phyloP scores from a whole-genome alignment of 2,329 filamentous ascomycete genomes.

The Colletotrichum cuscutae region DNA sequence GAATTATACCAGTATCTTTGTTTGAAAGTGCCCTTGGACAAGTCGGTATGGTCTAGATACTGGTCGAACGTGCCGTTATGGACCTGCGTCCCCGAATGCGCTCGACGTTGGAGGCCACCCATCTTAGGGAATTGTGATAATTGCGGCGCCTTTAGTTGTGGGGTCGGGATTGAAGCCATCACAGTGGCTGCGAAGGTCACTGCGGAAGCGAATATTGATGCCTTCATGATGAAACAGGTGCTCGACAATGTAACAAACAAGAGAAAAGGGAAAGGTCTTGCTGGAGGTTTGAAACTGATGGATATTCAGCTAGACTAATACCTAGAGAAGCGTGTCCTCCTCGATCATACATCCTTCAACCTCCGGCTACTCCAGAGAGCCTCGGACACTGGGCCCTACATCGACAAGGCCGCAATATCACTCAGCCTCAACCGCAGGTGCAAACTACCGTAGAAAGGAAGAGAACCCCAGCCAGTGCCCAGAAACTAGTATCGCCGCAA shows the following conservation, averaged over 20 bases:
- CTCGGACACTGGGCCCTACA: background rate
- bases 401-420: background rate
- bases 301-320: background rate
- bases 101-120: background rate
- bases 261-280: background rate
- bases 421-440: background rate
- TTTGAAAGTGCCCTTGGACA: constrained; percentile 24
- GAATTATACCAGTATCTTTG: constrained; percentile 32
- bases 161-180: background rate
- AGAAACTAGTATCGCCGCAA: background rate
- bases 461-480: background rate
- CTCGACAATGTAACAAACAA: background rate
- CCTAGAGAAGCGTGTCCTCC: background rate
- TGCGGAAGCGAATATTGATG: background rate
- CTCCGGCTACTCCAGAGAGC: background rate
- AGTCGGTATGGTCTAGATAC: constrained; percentile 28
- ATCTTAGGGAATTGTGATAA: background rate
- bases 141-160: background rate
- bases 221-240: constrained; percentile 1
- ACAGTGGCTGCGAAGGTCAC: background rate
- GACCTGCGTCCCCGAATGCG: background rate
- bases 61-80: constrained; percentile 19
- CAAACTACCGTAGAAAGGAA: background rate
- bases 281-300: background rate
- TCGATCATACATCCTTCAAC: background rate